Base-by-base conservation (phyloP, 305 asterid genomes). In the Andrographis paniculata region DNA sequence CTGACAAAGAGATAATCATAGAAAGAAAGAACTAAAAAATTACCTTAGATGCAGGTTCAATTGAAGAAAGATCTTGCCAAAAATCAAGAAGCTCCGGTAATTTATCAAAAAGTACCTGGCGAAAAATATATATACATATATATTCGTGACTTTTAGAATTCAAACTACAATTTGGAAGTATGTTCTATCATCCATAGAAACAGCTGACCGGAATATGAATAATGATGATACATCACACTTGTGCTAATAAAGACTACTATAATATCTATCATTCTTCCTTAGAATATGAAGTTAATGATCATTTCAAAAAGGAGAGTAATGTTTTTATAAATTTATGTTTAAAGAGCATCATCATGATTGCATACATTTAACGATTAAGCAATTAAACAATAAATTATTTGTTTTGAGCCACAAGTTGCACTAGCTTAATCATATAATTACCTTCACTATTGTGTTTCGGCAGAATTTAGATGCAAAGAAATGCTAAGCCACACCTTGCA, bases 11-110 rank as follows among this genome's bases (percentile, higher is more conserved):
- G n/a, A 35, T 4, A 12, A 28, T 1, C 33, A 28, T 28, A 6
- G 33, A 1, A 35, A 1, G n/a, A 5, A 14, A 35, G 12, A 11
- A 35, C 12, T 4, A 35, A 35, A 12, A 35, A 35, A 35, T 1
- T 62, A 77, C 97, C 95, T 79, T 88, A 16, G 93, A 67, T 18
- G 93, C 79, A 54, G 67, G 81, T 72, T 79, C 94, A 75, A 88
- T 73, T 78, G 89, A 74, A 63, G 83, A 70, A 60, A 88, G 89
- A 59, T 88, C 94, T 48, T 74, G 64, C 66, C 89, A 78, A 63
- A 88, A 88, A 70, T 88, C 93, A 56, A 88, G 80, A 66, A 88
- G 79, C 68, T 84, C 95, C 1, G 97, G 95, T 48, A 88, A 64
- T 70, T 88, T 82, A 58, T 84, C 95, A 1, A 77, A 85, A 62